Base-by-base conservation (phyloP, 2,329 filamentous ascomycete species). In the Phyllachora maydis region DNA sequence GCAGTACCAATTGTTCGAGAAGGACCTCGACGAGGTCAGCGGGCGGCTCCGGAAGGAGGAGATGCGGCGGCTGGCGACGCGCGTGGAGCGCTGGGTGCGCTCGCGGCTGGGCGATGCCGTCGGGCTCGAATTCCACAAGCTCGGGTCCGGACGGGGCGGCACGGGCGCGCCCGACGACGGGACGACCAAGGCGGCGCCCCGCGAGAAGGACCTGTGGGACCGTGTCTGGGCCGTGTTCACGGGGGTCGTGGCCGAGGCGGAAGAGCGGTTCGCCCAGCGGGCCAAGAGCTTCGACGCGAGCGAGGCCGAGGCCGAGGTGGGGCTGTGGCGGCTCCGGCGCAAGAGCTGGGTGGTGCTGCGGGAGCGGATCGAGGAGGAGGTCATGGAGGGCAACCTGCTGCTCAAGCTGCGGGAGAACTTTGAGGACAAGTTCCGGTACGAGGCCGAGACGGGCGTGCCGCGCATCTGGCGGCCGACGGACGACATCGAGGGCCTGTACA, bases 391-490 rank as follows among this genome's bases (percentile, higher is more conserved):
- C 38, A 98, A 95, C 42, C 70, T 98, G 25, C 56, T 95, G 16
- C 59, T 95, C 35, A 98, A 98, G 56, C 65, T 98, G 24, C 70
- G 88, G 17, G 88, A 98, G 48, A 95, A 93, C 53, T 98, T 98
- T 35, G 88, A 98, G 50, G 88, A 98, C 54, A 93, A 92, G 50
- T 98, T 98, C 64, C 74, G 88, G 32, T 98, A 98, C 39, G 88
- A 98, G 39, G n/a, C n/a, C n/a, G 83, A 93, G 29, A 70, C 71
- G 5, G 88, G 88, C 14, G 88, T 98, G 4, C 88, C 88, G 4
- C 66, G 88, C 29, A 92, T 98, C 47, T 98, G 88, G 88, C 71
- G 83, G 13, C 88, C 88, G 2, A 83, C 74, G 2, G 88, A 98
- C 43, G 88, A 98, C 41, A 98, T 98, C 30, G 88, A 98, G 52